Percentiles rank a stretch among this genome's conserved stretches.
Conservation (phyloP, 768 basidiomycete species). For the Termitomyces sp. region DNA sequence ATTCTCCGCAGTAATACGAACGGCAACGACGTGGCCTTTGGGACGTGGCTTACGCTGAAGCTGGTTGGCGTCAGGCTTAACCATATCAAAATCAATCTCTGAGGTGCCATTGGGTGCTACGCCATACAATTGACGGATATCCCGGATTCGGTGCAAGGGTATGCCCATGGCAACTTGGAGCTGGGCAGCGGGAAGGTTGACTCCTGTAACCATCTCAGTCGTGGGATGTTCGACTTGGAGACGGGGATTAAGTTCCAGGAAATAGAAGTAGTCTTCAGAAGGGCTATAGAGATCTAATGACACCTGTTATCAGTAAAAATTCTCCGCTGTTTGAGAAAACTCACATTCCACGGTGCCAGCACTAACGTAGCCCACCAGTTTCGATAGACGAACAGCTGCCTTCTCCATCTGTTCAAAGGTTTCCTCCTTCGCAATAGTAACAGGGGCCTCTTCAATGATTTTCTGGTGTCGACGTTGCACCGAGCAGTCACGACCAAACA, state of each 20-base stretch:
- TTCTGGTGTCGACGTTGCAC: constrained; percentile 99
- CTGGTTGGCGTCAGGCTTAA: constrained; percentile 78
- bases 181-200: constrained; percentile 96
- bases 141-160: constrained; percentile 89
- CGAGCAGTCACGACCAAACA: constrained; percentile 99
- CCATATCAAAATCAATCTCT: constrained; percentile 96
- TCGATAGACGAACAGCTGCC: constrained; percentile 97
- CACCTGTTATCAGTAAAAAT: constrained; percentile 5
- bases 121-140: constrained; percentile 94
- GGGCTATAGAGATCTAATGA: constrained; percentile 86
- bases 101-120: constrained; percentile 84
- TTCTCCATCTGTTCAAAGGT: constrained; percentile 98
- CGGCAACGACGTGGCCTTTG: constrained; percentile 98
- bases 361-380: constrained; percentile 97
- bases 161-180: constrained; percentile 98
- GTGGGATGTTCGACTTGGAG: constrained; percentile 99
- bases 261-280: constrained; percentile 90
- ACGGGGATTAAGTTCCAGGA: constrained; percentile 98
- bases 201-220: constrained; percentile 99
- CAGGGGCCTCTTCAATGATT: constrained; percentile 99
- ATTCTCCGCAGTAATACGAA: constrained; percentile 99
- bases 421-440: constrained; percentile 90
- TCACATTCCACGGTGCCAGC: constrained; percentile 98
- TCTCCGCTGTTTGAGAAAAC: constrained; percentile 16
- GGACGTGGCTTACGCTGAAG: constrained; percentile 93